Evolutionary conservation across 352 stramenopile species (phyloP), one percentile per base, ranked within the genome.

Genomic region (Pythium scleroteichum): DNA sequence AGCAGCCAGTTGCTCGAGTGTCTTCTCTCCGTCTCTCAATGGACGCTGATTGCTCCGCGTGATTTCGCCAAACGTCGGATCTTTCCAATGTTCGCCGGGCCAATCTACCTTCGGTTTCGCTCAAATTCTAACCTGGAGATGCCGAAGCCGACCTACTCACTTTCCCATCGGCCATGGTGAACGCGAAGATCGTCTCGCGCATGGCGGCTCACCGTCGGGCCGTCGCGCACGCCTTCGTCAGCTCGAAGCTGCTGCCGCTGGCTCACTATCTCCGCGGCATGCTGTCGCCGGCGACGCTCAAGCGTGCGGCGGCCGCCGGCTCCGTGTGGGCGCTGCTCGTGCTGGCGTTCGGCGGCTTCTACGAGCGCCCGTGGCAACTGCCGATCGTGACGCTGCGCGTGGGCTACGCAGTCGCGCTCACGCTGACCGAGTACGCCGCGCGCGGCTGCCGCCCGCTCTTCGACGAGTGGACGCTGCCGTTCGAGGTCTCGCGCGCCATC

Each of bases 401-500:
- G 3, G 19, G 12, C 13, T 58, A 49, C 38, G 40, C 39, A 8
- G n/a, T 53, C 26, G 19, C 42, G 14, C 22, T 23, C 48, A 56
- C 58, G 38, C 46, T 61, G 9, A 9, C 17, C 7, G 19, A 26
- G 24, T 61, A 61, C 44, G 40, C 72, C 1, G 55, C 47, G 1
- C 71, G 78, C n/a, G 73, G 73, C 0, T 77, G 66, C 45, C 54
- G 53, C 29, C 66, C 75, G 16, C 66, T 56, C 14, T 82, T 81
- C 48, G 48, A 62, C 16, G 70, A 79, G 47, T 87, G 75, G 78
- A 76, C 75, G 27, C 59, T 87, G 17, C 38, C 49, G 10, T 87
- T 71, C 41, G 76, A 83, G 49, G 29, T 61, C 29, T 24, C 23
- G 2, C 53, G 42, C 20, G 53, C 53, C 41, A 1, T 61, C 17